A percentile compares a stretch with the other conserved stretches of the same genome.
phyloP scores from a whole-genome alignment of 2,329 filamentous ascomycete genomes.

The Scolecobasidium constrictum region DNA sequence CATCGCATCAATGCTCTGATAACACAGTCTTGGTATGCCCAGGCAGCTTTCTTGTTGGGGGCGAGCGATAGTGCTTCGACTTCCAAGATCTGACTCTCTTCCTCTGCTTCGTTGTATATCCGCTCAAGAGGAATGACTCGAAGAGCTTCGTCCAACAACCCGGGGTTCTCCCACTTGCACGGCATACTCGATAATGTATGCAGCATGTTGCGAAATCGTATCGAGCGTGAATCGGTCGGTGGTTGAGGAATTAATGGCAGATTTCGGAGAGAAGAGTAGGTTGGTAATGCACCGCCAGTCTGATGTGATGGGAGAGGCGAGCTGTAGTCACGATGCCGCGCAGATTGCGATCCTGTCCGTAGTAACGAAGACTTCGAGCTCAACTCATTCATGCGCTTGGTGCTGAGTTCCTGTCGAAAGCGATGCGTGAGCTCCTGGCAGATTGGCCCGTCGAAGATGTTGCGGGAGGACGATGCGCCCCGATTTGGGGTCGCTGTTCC shows the following conservation, averaged over 20 bases:
- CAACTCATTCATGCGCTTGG: slow-evolving; percentile 77
- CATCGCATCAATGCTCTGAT: slow-evolving; percentile 82
- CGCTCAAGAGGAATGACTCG: slow-evolving; percentile 77
- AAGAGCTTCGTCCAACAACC: slow-evolving; percentile 83
- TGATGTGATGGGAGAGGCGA: slow-evolving; percentile 25
- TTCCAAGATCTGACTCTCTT: slow-evolving; percentile 78
- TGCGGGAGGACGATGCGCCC: background rate
- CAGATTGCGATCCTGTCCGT: slow-evolving; percentile 47
- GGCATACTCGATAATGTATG: slow-evolving; percentile 80
- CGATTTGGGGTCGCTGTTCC: background rate
- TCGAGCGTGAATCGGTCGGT: slow-evolving; percentile 43
- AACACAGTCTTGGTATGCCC: slow-evolving; percentile 97
- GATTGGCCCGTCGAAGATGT: slow-evolving; percentile 5
- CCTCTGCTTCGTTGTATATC: slow-evolving; percentile 88
- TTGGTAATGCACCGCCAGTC: slow-evolving; percentile 36
- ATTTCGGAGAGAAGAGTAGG: slow-evolving; percentile 51
- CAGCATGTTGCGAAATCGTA: slow-evolving; percentile 56
- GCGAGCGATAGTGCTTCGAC: slow-evolving; percentile 84
- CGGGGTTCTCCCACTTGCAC: slow-evolving; percentile 91
- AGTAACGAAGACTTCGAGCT: slow-evolving; percentile 48
- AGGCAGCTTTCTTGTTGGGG: slow-evolving; percentile 68
- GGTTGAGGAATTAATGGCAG: slow-evolving; percentile 63
- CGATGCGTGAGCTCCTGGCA: slow-evolving; percentile 43
- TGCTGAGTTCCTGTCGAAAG: slow-evolving; percentile 79
- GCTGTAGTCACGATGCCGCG: slow-evolving; percentile 30